A percentile compares a stretch with the other conserved stretches of the same genome.
Evolutionary conservation across 1,284 basidiomycete species (phyloP).

Genomic region (Melampsora americana): DNA sequence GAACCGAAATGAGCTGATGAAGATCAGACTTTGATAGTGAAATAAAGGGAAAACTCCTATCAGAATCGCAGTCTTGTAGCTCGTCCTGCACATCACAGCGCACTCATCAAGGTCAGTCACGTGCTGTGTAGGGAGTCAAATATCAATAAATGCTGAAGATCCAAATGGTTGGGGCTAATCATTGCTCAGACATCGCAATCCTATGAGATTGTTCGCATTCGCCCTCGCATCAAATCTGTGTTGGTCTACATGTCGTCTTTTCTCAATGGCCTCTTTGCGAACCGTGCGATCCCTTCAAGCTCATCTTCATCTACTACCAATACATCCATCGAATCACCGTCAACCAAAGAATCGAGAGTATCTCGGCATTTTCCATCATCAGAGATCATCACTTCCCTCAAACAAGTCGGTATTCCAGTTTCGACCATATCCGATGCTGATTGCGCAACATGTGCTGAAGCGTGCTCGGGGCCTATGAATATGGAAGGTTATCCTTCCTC

Average conservation of each 20-base stretch:
- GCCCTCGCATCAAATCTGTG: no score
- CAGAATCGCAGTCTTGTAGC: no score
- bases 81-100: no score
- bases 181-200: no score
- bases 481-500: constrained; percentile 6
- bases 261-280: not conserved
- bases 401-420: not conserved
- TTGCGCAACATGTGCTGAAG: constrained; percentile 4
- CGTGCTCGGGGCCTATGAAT: constrained; percentile 2
- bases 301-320: not conserved
- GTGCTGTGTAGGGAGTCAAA: no score
- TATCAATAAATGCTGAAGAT: no score
- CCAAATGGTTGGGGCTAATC: no score
- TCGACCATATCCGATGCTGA: not conserved
- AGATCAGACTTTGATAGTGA: no score
- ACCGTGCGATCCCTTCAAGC: not conserved
- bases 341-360: not conserved
- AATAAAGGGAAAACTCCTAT: no score
- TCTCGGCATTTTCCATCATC: constrained; percentile 23
- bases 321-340: not conserved
- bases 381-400: not conserved
- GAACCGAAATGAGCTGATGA: no score
- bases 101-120: no score
- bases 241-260: not conserved
- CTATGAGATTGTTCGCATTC: no score